Base-by-base conservation (phyloP, 306 rosid genomes). In the Cyclanthera cordifolia region DNA sequence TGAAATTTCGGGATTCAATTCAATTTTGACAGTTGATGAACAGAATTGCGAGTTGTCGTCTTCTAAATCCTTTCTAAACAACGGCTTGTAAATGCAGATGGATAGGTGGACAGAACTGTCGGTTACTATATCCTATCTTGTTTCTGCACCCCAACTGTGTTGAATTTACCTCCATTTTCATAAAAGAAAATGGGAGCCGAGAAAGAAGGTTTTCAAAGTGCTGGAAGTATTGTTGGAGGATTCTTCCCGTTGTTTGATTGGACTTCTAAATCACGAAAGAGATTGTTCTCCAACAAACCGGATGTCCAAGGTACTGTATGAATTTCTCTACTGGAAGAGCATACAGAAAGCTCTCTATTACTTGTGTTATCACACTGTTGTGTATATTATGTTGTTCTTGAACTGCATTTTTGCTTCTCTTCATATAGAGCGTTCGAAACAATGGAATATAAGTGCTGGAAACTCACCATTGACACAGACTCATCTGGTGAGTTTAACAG, bases 211-310 rank as follows among this genome's bases (percentile, higher is more conserved):
- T 72, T 72, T 6, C 87, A 73, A 82, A 71, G 69, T 75, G 90
- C 87, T 60, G 82, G 83, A 55, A 80, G 90, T 61, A 79, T 86
- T 66, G 90, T 76, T 47, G 95, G 97, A 49, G 85, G 95, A 37
- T 87, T 93, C 72, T 85, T 93, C 66, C 95, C 89, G 45, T 78
- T 93, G 80, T 93, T 93, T 71, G 96, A 93, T 75, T 93, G 98
- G 96, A 87, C 75, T 49, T 76, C 96, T 37, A 93, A 93, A 78
- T 86, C 96, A 7, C 85, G 94, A 6, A 93, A 93, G 80, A 93
- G 86, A 67, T 76, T 93, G 57, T 93, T 93, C 78, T 73, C 95
- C 8, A 73, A 80, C 75, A 87, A 87, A 73, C 75, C 82, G 46
- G 95, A 83, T 48, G 67, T 71, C 59, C 83, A 84, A 75, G 96